Base-by-base conservation (phyloP, 2,329 filamentous ascomycete species). In the Fusarium buxicola region DNA sequence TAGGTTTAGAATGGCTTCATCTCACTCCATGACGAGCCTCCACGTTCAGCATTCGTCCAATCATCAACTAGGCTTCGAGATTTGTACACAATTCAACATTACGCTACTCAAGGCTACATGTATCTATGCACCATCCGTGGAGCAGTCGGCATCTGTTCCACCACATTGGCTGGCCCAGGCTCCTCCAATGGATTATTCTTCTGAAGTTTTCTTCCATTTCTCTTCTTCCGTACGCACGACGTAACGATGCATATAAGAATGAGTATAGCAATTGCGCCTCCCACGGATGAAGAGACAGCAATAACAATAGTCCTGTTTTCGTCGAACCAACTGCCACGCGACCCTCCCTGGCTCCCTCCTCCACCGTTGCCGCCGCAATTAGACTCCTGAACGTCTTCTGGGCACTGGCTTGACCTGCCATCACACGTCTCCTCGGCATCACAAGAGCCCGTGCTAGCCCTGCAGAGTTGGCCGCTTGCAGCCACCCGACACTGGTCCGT, bases 231-330 rank as follows among this genome's bases (percentile, higher is more conserved):
- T 1, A 61, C 8, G 2, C 60, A 64, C 4, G 56, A 47, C 1
- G 39, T 32, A 2, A 63, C 10, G 6, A 48, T n/a, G 2, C 41
- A 66, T 5, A 34, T 27, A 5, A 44, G 16, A 0, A 44, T 13
- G 2, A 61, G 8, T 2, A 57, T 2, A 5, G 66, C 2, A 1
- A 66, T 6, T 3, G 51, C 18, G 5, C 64, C 63, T 2, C 48
- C 64, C 2, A 66, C 44, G 1, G 64, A 66, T 8, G 63, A 36
- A 0, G 60, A 44, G 0, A 59, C 46, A 0, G 60, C 50, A 32
- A 64, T 61, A 4, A 68, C 52, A 7, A 32, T 36, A 12, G 66
- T 68, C 10, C 52, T 41, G 12, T 68, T 66, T 2, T 41, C 36
- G 5, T 68, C 62, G 4, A 68, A 31, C 65, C 65, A 56, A 12